Conservation (phyloP, 1,284 basidiomycete genomes). For the Cryptococcus neoformans region DNA sequence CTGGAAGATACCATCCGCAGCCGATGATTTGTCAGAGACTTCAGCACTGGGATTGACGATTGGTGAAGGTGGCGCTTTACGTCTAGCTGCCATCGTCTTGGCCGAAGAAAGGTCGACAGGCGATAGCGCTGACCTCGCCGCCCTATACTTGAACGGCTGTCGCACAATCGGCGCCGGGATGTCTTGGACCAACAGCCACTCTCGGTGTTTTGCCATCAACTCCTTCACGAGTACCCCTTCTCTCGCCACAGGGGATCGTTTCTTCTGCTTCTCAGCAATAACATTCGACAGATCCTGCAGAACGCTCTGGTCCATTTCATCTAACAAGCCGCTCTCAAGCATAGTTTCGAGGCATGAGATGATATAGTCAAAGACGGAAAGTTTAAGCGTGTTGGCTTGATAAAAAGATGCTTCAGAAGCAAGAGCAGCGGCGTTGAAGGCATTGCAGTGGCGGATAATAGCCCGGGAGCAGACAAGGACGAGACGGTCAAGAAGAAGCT, state of each 20-base stretch:
- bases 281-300: slow-evolving; percentile 66
- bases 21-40: slow-evolving; percentile 17
- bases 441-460: slow-evolving; percentile 66
- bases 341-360: slow-evolving; percentile 81
- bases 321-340: slow-evolving; percentile 75
- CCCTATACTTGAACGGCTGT: slow-evolving; percentile 38
- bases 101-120: slow-evolving; percentile 49
- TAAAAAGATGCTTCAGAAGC: slow-evolving; percentile 79
- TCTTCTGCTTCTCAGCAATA: slow-evolving; percentile 61
- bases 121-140: slow-evolving; percentile 54
- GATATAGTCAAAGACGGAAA: slow-evolving; percentile 77
- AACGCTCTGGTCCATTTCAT: slow-evolving; percentile 63
- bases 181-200: slow-evolving; percentile 79
- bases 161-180: slow-evolving; percentile 66
- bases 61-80: slow-evolving; percentile 19
- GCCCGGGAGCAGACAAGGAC: slow-evolving; percentile 76
- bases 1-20: slow-evolving; percentile 47
- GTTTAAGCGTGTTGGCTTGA: slow-evolving; percentile 67
- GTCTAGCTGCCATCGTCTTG: slow-evolving; percentile 15
- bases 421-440: slow-evolving; percentile 76
- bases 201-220: slow-evolving; percentile 63
- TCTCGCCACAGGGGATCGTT: slow-evolving; percentile 65
- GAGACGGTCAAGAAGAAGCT: slow-evolving; percentile 81
- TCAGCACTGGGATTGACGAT: slow-evolving; percentile 23
- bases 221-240: slow-evolving; percentile 58